Conservation (phyloP, 2,329 filamentous ascomycete species). For the Calonectria pseudoturangicola region DNA sequence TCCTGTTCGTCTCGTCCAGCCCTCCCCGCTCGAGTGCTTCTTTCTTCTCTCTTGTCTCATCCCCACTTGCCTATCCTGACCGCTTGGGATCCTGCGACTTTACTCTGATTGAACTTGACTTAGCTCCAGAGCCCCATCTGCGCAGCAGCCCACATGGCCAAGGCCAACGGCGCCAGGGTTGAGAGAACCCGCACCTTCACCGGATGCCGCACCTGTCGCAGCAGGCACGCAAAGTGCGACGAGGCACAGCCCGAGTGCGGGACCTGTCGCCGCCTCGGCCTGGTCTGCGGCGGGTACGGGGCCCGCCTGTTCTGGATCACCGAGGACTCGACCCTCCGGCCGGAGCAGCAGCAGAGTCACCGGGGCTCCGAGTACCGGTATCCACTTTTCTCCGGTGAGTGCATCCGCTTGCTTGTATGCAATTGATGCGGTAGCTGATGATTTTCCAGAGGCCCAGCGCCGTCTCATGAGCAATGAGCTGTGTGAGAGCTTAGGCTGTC, state of each 20-base stretch:
- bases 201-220: slow-evolving; percentile 59
- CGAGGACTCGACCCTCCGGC: slow-evolving; percentile 50
- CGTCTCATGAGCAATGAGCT: slow-evolving; percentile 55
- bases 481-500: slow-evolving; percentile 55
- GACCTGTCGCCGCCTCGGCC: slow-evolving; percentile 59
- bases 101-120: background rate
- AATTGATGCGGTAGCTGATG: background rate
- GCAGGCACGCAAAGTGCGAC: slow-evolving; percentile 67
- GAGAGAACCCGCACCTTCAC: slow-evolving; percentile 57
- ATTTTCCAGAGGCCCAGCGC: slow-evolving; percentile 46
- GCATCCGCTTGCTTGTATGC: background rate
- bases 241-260: slow-evolving; percentile 63
- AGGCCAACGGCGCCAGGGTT: slow-evolving; percentile 39
- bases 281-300: slow-evolving; percentile 63
- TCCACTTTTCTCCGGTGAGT: slow-evolving; percentile 63
- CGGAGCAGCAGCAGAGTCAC: slow-evolving; percentile 51
- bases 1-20: slow-evolving; percentile 4
- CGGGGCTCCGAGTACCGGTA: slow-evolving; percentile 61
- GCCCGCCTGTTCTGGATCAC: slow-evolving; percentile 58
- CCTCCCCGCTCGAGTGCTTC: background rate
- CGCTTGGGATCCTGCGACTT: background rate
- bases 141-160: slow-evolving; percentile 43
- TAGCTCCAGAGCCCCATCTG: background rate
- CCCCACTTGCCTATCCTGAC: slow-evolving; percentile 50
- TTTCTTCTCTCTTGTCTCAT: background rate